phyloP scores from a whole-genome alignment of 495 filamentous ascomycete genomes.

The Penicillium silybi region DNA sequence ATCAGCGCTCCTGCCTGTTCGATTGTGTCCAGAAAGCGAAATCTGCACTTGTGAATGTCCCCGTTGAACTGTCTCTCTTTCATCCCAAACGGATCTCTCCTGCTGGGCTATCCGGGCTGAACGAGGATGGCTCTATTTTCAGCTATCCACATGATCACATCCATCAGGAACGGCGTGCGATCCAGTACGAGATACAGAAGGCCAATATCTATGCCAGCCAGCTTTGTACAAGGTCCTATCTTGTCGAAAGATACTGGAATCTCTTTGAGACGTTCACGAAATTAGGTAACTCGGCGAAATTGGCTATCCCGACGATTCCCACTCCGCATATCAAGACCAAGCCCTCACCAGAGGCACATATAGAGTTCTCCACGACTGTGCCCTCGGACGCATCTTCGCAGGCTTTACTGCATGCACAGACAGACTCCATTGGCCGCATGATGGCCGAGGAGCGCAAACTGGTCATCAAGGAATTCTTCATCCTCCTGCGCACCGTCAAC shows the following conservation, averaged over 20 bases:
- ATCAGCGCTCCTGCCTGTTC: constrained; percentile 61
- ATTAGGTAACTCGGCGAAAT: constrained; percentile 25
- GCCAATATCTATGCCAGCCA: constrained; percentile 75
- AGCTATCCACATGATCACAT: constrained; percentile 24
- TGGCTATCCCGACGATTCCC: constrained; percentile 10
- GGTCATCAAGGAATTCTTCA: constrained; percentile 70
- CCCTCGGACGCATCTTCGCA: constrained; percentile 2
- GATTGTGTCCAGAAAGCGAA: constrained; percentile 59
- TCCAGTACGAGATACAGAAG: constrained; percentile 82
- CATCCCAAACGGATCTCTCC: constrained; percentile 17
- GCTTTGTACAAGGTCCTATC: constrained; percentile 68
- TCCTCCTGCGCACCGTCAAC: constrained; percentile 64
- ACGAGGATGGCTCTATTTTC: constrained; percentile 21
- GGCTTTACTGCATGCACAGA: constrained; percentile 31
- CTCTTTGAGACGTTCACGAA: constrained; percentile 52
- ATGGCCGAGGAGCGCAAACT: constrained; percentile 68
- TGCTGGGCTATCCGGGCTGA: constrained; percentile 7
- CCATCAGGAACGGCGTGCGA: constrained; percentile 34
- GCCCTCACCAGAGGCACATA: not conserved
- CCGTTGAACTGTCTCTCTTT: constrained; percentile 55
- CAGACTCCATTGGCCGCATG: constrained; percentile 44
- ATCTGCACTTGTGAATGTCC: constrained; percentile 54
- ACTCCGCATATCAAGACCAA: constrained; percentile 18
- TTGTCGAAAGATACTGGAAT: constrained; percentile 78
- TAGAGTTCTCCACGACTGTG: not conserved